phyloP scores from a whole-genome alignment of 495 filamentous ascomycete species.

The Xanthoparmelia taractica region DNA sequence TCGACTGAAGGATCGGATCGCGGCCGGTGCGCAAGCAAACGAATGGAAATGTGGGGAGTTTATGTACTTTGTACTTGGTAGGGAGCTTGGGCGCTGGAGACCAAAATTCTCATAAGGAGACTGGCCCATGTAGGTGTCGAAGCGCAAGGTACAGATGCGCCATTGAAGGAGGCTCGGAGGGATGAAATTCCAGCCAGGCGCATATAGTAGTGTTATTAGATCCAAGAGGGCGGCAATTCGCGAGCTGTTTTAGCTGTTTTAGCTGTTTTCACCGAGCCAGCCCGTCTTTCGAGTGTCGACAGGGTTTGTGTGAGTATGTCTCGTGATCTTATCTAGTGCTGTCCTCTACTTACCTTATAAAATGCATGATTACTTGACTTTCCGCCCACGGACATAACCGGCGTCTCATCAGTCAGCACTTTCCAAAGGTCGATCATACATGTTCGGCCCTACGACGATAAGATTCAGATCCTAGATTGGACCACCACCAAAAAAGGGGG shows the following conservation, averaged over 20 bases:
- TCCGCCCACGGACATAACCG: neutral
- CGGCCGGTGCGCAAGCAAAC: neutral
- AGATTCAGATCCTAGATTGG: neutral
- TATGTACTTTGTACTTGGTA: too few relatives aligned
- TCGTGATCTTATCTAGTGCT: too few relatives aligned
- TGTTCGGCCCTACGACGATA: neutral
- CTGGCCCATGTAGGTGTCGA: neutral
- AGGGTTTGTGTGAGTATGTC: too few relatives aligned
- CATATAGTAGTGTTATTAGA: neutral
- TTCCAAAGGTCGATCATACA: neutral
- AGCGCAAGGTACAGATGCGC: constrained; percentile 10
- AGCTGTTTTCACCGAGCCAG: neutral
- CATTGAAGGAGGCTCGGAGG: neutral
- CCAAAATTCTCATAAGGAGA: neutral
- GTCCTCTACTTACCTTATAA: too few relatives aligned
- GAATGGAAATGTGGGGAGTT: neutral
- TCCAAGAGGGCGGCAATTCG: neutral
- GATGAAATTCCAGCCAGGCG: neutral
- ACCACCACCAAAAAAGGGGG: too few relatives aligned
- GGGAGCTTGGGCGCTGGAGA: neutral
- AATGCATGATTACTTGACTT: too few relatives aligned
- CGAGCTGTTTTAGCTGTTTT: too few relatives aligned
- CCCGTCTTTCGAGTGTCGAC: neutral
- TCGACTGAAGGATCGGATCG: neutral
- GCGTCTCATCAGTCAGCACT: neutral